phyloP scores from a whole-genome alignment of 495 filamentous ascomycete species.

The Penicillium chermesinum region DNA sequence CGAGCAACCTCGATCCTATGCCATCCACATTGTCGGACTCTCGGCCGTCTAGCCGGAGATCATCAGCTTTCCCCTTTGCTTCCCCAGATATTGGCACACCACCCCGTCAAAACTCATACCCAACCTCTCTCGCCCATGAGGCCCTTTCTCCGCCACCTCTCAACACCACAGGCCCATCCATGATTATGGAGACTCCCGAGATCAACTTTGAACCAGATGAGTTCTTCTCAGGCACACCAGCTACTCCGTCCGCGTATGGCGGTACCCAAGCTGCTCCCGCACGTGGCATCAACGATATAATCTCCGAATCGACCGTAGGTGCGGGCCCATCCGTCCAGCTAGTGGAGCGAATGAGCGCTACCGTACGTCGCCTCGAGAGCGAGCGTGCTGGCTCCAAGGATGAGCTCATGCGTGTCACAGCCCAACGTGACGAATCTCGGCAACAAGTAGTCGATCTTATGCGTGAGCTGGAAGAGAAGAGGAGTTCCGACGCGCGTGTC shows the following conservation, averaged over 20 bases:
- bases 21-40: constrained; percentile 27
- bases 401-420: constrained; percentile 70
- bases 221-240: constrained; percentile 53
- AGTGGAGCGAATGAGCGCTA: constrained; percentile 92
- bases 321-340: constrained; percentile 93
- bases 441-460: constrained; percentile 84
- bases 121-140: constrained; percentile 31
- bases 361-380: constrained; percentile 82
- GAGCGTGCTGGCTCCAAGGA: constrained; percentile 84
- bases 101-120: constrained; percentile 40
- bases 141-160: constrained; percentile 31
- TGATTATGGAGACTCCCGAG: constrained; percentile 50
- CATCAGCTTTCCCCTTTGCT: constrained; percentile 38
- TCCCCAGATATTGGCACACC: constrained; percentile 39
- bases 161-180: constrained; percentile 28
- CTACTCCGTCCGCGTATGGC: constrained; percentile 56
- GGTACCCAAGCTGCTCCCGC: constrained; percentile 32
- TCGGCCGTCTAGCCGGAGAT: constrained; percentile 44
- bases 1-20: constrained; percentile 38
- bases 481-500: constrained; percentile 52
- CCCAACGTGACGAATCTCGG: constrained; percentile 86
- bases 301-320: constrained; percentile 80
- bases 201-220: constrained; percentile 63
- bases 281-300: constrained; percentile 76
- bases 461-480: constrained; percentile 72